phyloP scores from a whole-genome alignment of 768 basidiomycete genomes.

The Tulasnella sp. region DNA sequence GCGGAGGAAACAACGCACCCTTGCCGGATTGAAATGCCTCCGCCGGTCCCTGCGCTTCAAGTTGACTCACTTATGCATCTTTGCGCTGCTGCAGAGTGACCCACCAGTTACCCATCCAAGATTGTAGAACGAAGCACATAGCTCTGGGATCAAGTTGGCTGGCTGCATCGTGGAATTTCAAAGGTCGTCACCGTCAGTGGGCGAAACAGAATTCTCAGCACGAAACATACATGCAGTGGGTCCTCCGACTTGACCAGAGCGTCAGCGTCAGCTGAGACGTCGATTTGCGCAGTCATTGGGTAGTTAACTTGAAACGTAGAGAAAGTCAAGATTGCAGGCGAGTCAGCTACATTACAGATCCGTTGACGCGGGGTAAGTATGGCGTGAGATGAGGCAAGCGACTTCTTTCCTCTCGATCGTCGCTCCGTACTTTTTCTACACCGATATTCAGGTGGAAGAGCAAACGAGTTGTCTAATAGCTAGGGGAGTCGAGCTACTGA shows the following conservation, averaged over 20 bases:
- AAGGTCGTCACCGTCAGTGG: background rate
- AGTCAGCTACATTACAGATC: background rate
- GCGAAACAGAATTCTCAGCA: background rate
- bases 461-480: too few relatives aligned
- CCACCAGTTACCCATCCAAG: conserved; percentile 92
- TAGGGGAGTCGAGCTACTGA: too few relatives aligned
- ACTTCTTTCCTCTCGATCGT: background rate
- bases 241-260: conserved; percentile 4
- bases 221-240: background rate
- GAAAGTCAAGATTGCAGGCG: background rate
- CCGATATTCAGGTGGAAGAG: too few relatives aligned
- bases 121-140: conserved; percentile 73
- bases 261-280: background rate
- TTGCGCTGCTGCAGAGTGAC: conserved; percentile 33
- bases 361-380: background rate
- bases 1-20: conserved; percentile 33
- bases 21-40: conserved; percentile 62
- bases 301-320: background rate
- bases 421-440: too few relatives aligned
- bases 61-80: background rate
- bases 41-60: conserved; percentile 19
- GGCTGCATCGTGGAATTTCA: conserved; percentile 38
- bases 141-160: conserved; percentile 81
- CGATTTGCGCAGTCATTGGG: background rate
- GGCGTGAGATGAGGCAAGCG: background rate